Evolutionary conservation across 176 grass and related monocot genomes (phyloP).

Genomic region (Musa schizocarpa): DNA sequence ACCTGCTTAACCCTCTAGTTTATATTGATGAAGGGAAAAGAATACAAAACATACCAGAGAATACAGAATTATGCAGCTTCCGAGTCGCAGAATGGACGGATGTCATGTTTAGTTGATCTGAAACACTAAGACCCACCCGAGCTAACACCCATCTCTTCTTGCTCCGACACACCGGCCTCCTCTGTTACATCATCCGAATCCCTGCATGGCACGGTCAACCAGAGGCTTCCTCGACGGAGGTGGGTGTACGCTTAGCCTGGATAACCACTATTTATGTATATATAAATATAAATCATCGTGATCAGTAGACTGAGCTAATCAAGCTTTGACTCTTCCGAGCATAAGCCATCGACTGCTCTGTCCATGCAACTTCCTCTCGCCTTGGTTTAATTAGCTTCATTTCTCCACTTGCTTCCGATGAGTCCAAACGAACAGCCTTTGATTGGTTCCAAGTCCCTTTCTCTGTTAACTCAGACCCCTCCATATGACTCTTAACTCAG

Average conservation of each 20-base stretch:
- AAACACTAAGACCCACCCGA: not conserved
- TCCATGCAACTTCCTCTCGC: not conserved
- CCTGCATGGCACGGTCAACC: not conserved
- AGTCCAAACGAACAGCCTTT: not conserved
- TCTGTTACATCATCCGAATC: not conserved
- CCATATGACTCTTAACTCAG: not conserved
- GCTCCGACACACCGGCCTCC: not conserved
- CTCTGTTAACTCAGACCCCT: not conserved
- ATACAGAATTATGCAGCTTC: no score
- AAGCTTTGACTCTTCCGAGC: not conserved
- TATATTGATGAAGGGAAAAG: no score
- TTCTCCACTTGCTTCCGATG: not conserved
- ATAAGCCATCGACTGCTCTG: not conserved
- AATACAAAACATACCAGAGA: no score
- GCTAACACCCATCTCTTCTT: not conserved
- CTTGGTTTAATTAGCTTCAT: not conserved
- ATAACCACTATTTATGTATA: not conserved
- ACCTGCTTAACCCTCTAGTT: no score
- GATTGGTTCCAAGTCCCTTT: not conserved
- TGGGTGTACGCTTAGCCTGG: not conserved
- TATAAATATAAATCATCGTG: not conserved
- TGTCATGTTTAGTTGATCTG: not conserved
- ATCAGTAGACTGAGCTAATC: not conserved
- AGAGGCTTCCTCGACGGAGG: not conserved
- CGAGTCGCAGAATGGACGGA: no score